A percentile compares a stretch with the other conserved stretches of the same genome.
phyloP scores from a whole-genome alignment of 2,329 filamentous ascomycete species.

The Aspergillus quadrilineatus region DNA sequence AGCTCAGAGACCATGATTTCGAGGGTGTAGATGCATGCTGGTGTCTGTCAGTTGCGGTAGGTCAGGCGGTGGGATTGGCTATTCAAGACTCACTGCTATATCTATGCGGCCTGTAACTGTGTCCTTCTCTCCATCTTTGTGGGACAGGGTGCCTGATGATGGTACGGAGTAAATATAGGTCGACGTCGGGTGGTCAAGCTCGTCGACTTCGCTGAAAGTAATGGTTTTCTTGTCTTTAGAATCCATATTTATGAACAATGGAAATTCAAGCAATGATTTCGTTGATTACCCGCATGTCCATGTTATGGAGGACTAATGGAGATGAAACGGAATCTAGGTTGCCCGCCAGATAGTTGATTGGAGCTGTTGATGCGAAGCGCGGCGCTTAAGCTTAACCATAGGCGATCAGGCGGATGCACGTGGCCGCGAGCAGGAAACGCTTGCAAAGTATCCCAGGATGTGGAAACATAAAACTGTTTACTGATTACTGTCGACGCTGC shows the following conservation, averaged over 20 bases:
- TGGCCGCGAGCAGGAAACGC: background rate
- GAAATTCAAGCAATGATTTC: background rate
- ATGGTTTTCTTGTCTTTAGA: slow-evolving; percentile 17
- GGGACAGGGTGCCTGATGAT: background rate
- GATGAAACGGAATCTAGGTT: background rate
- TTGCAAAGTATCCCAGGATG: background rate
- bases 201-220: slow-evolving; percentile 45
- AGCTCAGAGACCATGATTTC: slow-evolving; percentile 26
- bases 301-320: background rate
- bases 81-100: slow-evolving; percentile 35
- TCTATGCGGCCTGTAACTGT: slow-evolving; percentile 44
- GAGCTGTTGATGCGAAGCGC: background rate
- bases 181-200: slow-evolving; percentile 49
- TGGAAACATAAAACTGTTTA: too few relatives aligned
- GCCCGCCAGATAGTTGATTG: background rate
- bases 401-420: slow-evolving; percentile 11
- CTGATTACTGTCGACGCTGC: too few relatives aligned
- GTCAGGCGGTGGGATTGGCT: background rate
- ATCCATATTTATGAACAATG: slow-evolving; percentile 16
- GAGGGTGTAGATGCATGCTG: slow-evolving; percentile 18
- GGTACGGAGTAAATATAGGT: slow-evolving; percentile 50
- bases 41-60: background rate
- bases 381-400: background rate
- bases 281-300: background rate
- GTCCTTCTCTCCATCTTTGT: slow-evolving; percentile 1